Conservation (phyloP, 495 filamentous ascomycete genomes). For the Trichoderma erinaceum region DNA sequence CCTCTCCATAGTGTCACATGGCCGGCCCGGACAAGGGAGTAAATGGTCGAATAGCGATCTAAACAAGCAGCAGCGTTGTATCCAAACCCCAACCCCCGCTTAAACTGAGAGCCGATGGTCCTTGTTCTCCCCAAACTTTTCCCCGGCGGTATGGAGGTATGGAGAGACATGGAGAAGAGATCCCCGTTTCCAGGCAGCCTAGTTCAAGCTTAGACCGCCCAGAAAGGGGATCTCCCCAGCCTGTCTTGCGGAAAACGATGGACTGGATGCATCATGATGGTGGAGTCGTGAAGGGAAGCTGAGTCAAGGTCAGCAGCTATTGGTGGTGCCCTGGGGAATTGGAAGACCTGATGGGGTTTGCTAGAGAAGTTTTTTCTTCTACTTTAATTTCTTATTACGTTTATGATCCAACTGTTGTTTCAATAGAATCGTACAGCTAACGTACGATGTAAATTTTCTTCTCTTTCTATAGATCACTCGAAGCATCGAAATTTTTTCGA, state of each 20-base stretch:
- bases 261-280: background rate
- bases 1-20: background rate
- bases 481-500: background rate
- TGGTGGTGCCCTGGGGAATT: background rate
- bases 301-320: background rate
- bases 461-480: background rate
- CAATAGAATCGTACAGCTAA: background rate
- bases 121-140: slow-evolving; percentile 7
- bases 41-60: background rate
- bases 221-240: background rate
- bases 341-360: background rate
- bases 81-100: background rate
- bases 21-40: background rate
- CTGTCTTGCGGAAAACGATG: background rate
- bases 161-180: background rate
- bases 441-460: too few species aligned
- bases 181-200: slow-evolving; percentile 8
- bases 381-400: background rate
- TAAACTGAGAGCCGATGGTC: background rate
- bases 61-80: background rate
- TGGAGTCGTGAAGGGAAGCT: background rate
- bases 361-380: background rate
- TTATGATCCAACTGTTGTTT: background rate
- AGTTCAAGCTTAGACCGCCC: background rate
- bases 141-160: slow-evolving; percentile 10